Evolutionary conservation across 2,329 filamentous ascomycete species (phyloP), one percentile per base, ranked within the genome.

Genomic region (Fusarium torreyae): DNA sequence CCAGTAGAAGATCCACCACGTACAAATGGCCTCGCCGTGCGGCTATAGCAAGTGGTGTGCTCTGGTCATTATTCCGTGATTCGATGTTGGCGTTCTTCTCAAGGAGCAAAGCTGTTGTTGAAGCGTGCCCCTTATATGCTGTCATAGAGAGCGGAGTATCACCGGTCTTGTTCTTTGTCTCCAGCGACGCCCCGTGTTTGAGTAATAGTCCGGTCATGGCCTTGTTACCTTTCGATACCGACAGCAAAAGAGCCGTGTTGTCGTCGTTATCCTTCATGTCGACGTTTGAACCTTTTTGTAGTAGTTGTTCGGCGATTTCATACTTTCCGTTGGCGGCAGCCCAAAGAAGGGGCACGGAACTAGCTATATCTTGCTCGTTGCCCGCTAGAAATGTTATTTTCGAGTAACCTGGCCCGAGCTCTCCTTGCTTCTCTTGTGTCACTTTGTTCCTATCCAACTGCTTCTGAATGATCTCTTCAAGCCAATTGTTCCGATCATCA

Each of bases 121-220:
- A 7, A 3, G 3, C 24, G 10, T 31, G 24, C 9, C 36, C 49
- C 9, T 17, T 5, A n/a, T 2, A 15, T 0, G 33, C 34, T 24
- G 43, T 18, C 14, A 2, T 8, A 1, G 11, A 9, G 10, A 59
- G 14, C 8, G 50, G 6, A 1, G 40, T 57, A 10, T 13, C 6
- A 4, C 5, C 2, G 2, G 1, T 0, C 2, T 28, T 17, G 9
- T 31, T 34, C 5, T 7, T 20, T 2, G 11, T 9, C 18, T 58
- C n/a, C 5, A 36, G 3, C 5, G 4, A 10, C 1, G 52, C 57
- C 3, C 57, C 57, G 1, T 18, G 5, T 1, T 26, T 4, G 4
- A 57, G 9, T 2, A 60, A 18, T 1, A 28, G 10, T 2, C 17
- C 9, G 3, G 8, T n/a, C 3, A 48, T 31, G 1, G 2, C 2